Evolutionary conservation across 2,329 filamentous ascomycete species (phyloP), one percentile per base, ranked within the genome.

Genomic region (Thielaviopsis punctulata): DNA sequence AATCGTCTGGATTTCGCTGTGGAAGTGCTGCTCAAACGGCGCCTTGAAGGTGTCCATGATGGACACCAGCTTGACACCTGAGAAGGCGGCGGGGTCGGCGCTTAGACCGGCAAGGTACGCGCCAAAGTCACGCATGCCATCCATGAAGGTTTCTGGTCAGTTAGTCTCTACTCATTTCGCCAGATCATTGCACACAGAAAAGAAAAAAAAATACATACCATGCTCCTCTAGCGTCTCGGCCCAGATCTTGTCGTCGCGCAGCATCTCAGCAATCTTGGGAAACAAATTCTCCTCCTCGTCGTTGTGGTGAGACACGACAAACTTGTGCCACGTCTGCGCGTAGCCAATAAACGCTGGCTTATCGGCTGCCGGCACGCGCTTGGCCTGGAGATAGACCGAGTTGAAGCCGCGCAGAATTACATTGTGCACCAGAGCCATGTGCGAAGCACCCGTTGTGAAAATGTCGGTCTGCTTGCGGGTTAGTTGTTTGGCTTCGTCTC

Each of bases 361-460:
- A 61, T 80, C 75, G n/a, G 62, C 61, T 2, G 69, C 67, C 9
- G 67, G 61, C 43, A 80, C 62, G 58, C 73, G 66, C 10, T 70
- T 69, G 1, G 75, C 76, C 61, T 81, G 78, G 41, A 73, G 69
- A 61, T 75, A 79, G 60, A 82, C 79, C 59, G 70, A 73, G 63
- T 82, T 82, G 67, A 76, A 79, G 51, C 76, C 75, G 43, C 78
- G 75, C 56, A 81, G 73, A 59, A 82, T 74, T 52, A 73, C 66
- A 59, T 82, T 82, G 67, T 82, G 77, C 48, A 79, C 65, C 49
- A 80, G 62, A 2, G 71, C 69, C 77, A 80, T 81, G 62, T 81
- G 73, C 15, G 75, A 77, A 0, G 77, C 76, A 21, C 73, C 74
- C 0, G 68, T 69, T 1, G 73, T 77, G 62, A 79, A 80, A 57